Evolutionary conservation across 2,329 filamentous ascomycete species (phyloP), one percentile per base, ranked within the genome.

Genomic region (Trichoderma guizhouense): DNA sequence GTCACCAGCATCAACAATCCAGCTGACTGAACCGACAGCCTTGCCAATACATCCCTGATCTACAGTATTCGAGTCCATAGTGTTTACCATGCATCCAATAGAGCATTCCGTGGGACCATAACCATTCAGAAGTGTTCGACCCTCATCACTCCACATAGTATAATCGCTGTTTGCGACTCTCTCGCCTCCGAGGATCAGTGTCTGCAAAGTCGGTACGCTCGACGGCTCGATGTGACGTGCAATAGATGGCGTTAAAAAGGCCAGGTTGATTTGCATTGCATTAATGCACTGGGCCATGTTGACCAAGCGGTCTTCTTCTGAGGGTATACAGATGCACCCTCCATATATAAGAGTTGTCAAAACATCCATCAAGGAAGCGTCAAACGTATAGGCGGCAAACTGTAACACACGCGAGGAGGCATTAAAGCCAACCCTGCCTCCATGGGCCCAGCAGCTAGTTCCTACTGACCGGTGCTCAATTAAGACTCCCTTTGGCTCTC

Each of bases 331-430:
- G 5, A 78, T n/a, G n/a, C 76, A 77, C 0, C 74, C 78, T 1
- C 76, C 77, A 1, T 72, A 69, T 2, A 76, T 64, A 11, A 79
- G 67, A 0, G 76, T 75, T 0, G 73, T 72, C 0, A 79, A 36
- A 0, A 76, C 75, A 36, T 79, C 76, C 26, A 75, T 73, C n/a
- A 79, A 73, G 9, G 73, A 74, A 0, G 71, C 47, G 73, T 78
- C 30, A 72, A 77, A 57, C 3, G 15, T 47, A n/a, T 43, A 24
- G 24, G n/a, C 18, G 26, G 24, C 21, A 68, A 63, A 70, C 15
- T 70, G 81, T 36, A 83, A 80, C n/a, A 83, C 81, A 7, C 81
- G 79, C 3, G 82, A 82, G 57, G 79, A 11, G 78, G 34, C 18
- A 39, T 34, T 36, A 9, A 63, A 47, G 28, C 43, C 58, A 7